Evolutionary conservation across 1,284 basidiomycete species (phyloP), one percentile per base, ranked within the genome.

Genomic region (Fereydounia khargensis): DNA sequence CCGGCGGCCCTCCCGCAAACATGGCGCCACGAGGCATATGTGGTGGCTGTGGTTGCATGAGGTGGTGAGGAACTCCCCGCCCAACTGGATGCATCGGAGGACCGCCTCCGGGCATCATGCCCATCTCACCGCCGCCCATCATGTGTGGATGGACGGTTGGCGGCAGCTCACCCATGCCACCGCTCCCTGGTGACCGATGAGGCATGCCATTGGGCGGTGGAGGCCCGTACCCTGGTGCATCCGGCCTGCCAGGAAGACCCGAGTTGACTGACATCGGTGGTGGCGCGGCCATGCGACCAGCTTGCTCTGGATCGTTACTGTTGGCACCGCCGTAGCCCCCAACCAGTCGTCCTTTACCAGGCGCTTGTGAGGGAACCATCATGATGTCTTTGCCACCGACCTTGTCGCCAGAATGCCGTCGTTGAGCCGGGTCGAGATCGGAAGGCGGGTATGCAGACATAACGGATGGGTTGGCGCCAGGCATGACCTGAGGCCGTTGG

Each of bases 401-500:
- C 25, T 27, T 27, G 25, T 27, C 47, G 7, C 35, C 43, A 20
- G 57, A 60, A 10, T 55, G 36, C 14, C 57, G 57, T 30, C 57
- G 39, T 11, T 49, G 47, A 19, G 54, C 47, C 1, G 43, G 40
- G 33, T 41, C 42, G 42, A 51, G 41, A 3, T 30, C 42, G n/a
- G 47, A 42, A 6, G 56, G 56, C 20, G 56, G n/a, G n/a, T n/a
- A n/a, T n/a, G n/a, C n/a, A n/a, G n/a, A 54, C 21, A 49, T 38
- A 30, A 21, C 35, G 17, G 49, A 34, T 16, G 44, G 21, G 7
- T 42, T 10, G n/a, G 27, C 28, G 16, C 47, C 16, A 27, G 47
- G 46, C 45, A 23, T 38, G 36, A 45, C 39, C 34, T 46, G 48
- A 32, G 43, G 52, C 7, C 45, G 40, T 2, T 25, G 24, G 17